A percentile compares a stretch with the other conserved stretches of the same genome.
phyloP scores from a whole-genome alignment of 73 alveolate genomes.

The Paramecium octaurelia region DNA sequence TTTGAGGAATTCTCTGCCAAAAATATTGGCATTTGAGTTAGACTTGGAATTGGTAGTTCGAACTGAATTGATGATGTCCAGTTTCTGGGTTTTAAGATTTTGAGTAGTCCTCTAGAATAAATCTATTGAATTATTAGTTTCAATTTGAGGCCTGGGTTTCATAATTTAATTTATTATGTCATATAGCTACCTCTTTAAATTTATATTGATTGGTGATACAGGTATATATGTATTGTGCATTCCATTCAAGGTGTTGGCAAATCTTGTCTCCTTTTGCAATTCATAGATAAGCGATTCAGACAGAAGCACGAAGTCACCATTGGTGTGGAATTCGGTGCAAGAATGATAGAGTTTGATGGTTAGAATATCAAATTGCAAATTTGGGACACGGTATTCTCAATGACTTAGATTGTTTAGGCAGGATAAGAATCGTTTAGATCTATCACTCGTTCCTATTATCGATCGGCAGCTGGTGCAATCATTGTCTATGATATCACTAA shows the following conservation, averaged over 20 bases:
- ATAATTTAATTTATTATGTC: slow-evolving; percentile 56
- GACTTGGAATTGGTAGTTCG: neutral
- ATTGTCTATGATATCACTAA: slow-evolving; percentile 93
- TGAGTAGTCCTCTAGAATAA: neutral
- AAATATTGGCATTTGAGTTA: neutral
- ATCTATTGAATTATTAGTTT: neutral
- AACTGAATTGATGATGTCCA: neutral
- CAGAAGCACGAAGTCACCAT: slow-evolving; percentile 88
- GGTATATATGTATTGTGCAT: slow-evolving; percentile 37
- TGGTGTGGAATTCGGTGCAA: slow-evolving; percentile 95
- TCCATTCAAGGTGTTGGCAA: slow-evolving; percentile 87
- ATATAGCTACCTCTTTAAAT: slow-evolving; percentile 79
- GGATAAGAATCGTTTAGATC: slow-evolving; percentile 92
- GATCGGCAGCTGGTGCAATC: slow-evolving; percentile 91
- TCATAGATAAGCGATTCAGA: slow-evolving; percentile 90
- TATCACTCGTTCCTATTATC: slow-evolving; percentile 87
- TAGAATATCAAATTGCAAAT: slow-evolving; percentile 82
- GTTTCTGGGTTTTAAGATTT: neutral
- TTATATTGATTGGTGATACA: slow-evolving; percentile 84
- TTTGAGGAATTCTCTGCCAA: neutral
- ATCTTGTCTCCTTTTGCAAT: slow-evolving; percentile 88
- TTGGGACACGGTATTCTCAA: slow-evolving; percentile 89
- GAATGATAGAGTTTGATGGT: slow-evolving; percentile 75
- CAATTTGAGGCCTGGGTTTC: neutral
- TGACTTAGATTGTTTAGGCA: slow-evolving; percentile 63